A percentile compares a stretch with the other conserved stretches of the same genome.
phyloP scores from a whole-genome alignment of 2,329 filamentous ascomycete species.

The Elsinoe ampelina region DNA sequence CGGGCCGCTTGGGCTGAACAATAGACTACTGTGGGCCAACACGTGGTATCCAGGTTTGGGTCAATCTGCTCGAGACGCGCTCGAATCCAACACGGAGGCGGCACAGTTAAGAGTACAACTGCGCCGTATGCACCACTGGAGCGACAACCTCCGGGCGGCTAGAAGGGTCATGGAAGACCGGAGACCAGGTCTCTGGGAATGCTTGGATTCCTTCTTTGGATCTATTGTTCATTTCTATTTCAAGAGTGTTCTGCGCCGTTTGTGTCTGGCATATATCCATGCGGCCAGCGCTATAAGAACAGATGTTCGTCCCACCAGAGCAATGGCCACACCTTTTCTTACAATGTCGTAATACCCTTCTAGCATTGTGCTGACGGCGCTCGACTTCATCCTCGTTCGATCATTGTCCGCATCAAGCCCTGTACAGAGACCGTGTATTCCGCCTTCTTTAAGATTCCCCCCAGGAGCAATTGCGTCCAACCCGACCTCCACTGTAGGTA shows the following conservation, averaged over 20 bases:
- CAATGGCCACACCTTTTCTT: slow-evolving; percentile 36
- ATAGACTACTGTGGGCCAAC: background rate
- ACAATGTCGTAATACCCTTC: slow-evolving; percentile 47
- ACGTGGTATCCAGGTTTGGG: background rate
- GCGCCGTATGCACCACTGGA: background rate
- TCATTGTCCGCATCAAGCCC: slow-evolving; percentile 3
- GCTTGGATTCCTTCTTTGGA: background rate
- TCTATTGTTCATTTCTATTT: background rate
- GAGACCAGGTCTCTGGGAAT: background rate
- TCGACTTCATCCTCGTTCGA: slow-evolving; percentile 13
- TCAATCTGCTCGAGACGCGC: slow-evolving; percentile 10
- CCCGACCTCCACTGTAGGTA: slow-evolving; percentile 20
- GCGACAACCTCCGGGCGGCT: background rate
- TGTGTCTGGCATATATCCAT: slow-evolving; percentile 7
- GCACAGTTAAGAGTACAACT: slow-evolving; percentile 1
- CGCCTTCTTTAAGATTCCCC: slow-evolving; percentile 10
- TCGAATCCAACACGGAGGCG: background rate
- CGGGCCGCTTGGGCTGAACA: background rate
- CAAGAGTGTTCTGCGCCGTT: background rate
- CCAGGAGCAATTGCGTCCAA: slow-evolving; percentile 21
- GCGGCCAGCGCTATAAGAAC: slow-evolving; percentile 16
- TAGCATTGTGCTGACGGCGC: slow-evolving; percentile 40
- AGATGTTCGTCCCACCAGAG: slow-evolving; percentile 30
- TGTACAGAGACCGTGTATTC: slow-evolving; percentile 11
- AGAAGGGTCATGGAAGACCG: background rate